phyloP scores from a whole-genome alignment of 2,329 filamentous ascomycete species.

The Trichoderma sp. region DNA sequence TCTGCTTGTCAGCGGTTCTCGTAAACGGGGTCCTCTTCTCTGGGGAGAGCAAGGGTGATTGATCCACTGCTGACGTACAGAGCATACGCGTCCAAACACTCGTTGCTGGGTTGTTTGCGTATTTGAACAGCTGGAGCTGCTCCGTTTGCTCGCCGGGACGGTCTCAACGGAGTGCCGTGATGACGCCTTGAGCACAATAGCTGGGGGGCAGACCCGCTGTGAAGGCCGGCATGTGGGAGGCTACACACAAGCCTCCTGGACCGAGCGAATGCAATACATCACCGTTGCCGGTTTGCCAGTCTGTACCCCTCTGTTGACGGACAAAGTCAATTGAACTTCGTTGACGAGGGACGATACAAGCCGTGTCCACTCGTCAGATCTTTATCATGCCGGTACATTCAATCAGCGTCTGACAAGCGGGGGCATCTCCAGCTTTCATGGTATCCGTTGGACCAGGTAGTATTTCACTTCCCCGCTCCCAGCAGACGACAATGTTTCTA shows the following conservation, averaged over 20 bases:
- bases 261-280: neutral
- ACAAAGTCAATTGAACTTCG: neutral
- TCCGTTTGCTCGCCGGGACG: constrained; percentile 15
- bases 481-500: neutral
- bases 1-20: neutral
- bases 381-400: neutral
- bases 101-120: neutral
- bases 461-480: neutral
- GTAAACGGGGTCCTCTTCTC: neutral
- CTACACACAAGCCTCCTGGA: neutral
- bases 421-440: neutral
- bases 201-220: neutral
- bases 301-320: neutral
- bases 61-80: constrained; percentile 26
- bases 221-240: neutral
- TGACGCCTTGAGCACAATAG: neutral
- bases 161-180: constrained; percentile 16
- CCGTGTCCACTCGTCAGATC: constrained; percentile 11
- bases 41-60: constrained; percentile 10
- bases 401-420: neutral
- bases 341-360: neutral
- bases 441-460: neutral
- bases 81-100: constrained; percentile 16
- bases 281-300: neutral
- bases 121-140: constrained; percentile 3